Evolutionary conservation across 2,329 filamentous ascomycete genomes (phyloP).

Genomic region (Zymoseptoria brevis): DNA sequence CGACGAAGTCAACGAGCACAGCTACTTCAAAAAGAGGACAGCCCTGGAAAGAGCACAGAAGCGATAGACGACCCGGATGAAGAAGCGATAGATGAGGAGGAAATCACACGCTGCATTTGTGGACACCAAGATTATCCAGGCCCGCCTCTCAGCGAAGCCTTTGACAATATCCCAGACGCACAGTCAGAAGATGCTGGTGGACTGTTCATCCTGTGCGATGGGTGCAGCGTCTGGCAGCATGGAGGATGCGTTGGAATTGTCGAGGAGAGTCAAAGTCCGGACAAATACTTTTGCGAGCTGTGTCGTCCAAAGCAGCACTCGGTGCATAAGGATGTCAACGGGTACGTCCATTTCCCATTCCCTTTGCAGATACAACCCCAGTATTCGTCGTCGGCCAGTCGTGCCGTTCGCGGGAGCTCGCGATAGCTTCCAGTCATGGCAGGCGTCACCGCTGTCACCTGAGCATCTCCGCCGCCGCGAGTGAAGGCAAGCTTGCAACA

Average conservation of each 20-base stretch:
- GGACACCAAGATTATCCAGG: conserved; percentile 92
- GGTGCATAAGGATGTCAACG: conserved; percentile 70
- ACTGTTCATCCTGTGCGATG: conserved; percentile 95
- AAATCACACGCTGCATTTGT: conserved; percentile 92
- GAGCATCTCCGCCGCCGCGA: conserved; percentile 2
- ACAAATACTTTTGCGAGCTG: conserved; percentile 96
- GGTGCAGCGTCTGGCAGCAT: conserved; percentile 98
- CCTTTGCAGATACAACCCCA: background rate
- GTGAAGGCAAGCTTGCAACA: conserved; percentile 1
- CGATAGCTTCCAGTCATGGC: background rate
- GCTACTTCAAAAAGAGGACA: conserved; percentile 53
- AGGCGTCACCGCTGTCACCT: background rate
- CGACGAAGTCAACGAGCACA: conserved; percentile 73
- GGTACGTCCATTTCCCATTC: conserved; percentile 54
- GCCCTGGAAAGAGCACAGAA: conserved; percentile 29
- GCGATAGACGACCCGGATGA: conserved; percentile 49
- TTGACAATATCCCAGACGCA: conserved; percentile 39
- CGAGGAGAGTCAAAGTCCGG: conserved; percentile 83
- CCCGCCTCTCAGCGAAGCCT: conserved; percentile 51
- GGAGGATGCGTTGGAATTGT: conserved; percentile 96
- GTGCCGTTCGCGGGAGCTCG: background rate
- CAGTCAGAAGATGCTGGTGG: conserved; percentile 81
- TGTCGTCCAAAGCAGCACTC: conserved; percentile 89
- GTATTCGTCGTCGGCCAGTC: background rate
- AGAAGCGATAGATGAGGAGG: conserved; percentile 64